Percentiles rank a stretch among this genome's conserved stretches.
These are phyloP conservation scores for Diddensiella transvaalensis DNA, from an alignment of 805 yeast species.

Conservation along the genomic window DNA sequence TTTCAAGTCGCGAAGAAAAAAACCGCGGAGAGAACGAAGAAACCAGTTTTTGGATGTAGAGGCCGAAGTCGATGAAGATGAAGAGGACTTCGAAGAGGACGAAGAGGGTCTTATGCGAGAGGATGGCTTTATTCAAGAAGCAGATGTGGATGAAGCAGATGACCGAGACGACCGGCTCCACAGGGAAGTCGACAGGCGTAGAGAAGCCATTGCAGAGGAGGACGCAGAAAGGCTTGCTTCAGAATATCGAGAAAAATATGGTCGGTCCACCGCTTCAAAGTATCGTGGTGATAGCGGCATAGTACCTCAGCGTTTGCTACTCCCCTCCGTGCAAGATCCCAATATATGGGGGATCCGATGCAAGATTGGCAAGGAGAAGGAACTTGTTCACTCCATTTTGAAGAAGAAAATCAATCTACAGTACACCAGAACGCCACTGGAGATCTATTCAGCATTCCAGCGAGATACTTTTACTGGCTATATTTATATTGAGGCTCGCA, in stretches of 20 bases:
- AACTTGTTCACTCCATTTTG: slow-evolving; percentile 75
- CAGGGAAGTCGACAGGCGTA: slow-evolving; percentile 74
- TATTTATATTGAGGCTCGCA: slow-evolving; percentile 89
- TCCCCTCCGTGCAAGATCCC: slow-evolving; percentile 96
- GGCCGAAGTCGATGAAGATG: slow-evolving; percentile 98
- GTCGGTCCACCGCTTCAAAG: slow-evolving; percentile 74
- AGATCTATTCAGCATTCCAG: slow-evolving; percentile 85
- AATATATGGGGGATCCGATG: slow-evolving; percentile 94
- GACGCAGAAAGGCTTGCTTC: slow-evolving; percentile 95
- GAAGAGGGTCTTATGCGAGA: slow-evolving; percentile 86
- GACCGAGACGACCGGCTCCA: slow-evolving; percentile 73
- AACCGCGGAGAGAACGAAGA: slow-evolving; percentile 45
- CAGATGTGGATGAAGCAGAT: slow-evolving; percentile 54
- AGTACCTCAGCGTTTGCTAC: slow-evolving; percentile 86
- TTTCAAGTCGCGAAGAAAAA: slow-evolving; percentile 25
- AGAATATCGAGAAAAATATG: slow-evolving; percentile 86
- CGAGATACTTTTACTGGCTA: slow-evolving; percentile 91
- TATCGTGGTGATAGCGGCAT: slow-evolving; percentile 82
- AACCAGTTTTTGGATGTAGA: slow-evolving; percentile 96
- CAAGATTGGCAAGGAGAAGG: slow-evolving; percentile 90
- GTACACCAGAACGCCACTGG: slow-evolving; percentile 72
- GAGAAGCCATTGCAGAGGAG: slow-evolving; percentile 80
- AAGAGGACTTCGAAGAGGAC: slow-evolving; percentile 88
- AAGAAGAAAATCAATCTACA: slow-evolving; percentile 80
- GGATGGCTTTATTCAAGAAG: slow-evolving; percentile 53